phyloP scores from a whole-genome alignment of 768 basidiomycete genomes.

The Podaxis mareebaensis region DNA sequence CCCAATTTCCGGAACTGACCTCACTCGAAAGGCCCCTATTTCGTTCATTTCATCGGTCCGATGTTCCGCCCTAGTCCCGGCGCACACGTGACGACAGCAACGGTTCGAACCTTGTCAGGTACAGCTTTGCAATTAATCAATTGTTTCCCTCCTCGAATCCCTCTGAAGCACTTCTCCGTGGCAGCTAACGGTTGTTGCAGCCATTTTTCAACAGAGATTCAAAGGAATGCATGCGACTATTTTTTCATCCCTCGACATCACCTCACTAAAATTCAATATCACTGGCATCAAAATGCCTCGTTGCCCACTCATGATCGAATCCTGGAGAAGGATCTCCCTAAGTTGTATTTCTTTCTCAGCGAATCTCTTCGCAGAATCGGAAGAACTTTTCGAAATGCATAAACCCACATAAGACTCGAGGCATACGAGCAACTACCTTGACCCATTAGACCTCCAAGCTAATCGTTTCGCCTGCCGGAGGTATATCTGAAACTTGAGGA shows the following conservation, averaged over 20 bases:
- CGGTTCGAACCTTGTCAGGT: no score
- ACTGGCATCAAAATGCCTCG: background rate
- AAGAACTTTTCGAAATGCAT: background rate
- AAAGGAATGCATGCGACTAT: background rate
- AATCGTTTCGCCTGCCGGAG: background rate
- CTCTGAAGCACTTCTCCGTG: no score
- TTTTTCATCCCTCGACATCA: background rate
- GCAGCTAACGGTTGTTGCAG: no score
- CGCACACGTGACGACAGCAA: no score
- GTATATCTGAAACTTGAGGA: slow-evolving; percentile 11
- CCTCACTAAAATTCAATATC: background rate
- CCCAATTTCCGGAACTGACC: no score
- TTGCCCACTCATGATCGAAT: background rate
- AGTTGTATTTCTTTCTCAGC: background rate
- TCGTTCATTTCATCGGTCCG: no score
- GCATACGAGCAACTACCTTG: background rate
- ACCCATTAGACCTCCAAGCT: background rate
- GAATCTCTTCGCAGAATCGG: background rate
- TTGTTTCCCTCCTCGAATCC: no score
- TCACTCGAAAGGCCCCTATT: no score
- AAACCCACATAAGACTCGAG: background rate
- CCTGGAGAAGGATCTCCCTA: no score
- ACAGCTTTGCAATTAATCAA: no score
- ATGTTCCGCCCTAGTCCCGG: no score
- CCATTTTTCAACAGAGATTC: background rate